Evolutionary conservation across 176 grass and related monocot species (phyloP), one percentile per base, ranked within the genome.

Genomic region (Elymus sibiricus): DNA sequence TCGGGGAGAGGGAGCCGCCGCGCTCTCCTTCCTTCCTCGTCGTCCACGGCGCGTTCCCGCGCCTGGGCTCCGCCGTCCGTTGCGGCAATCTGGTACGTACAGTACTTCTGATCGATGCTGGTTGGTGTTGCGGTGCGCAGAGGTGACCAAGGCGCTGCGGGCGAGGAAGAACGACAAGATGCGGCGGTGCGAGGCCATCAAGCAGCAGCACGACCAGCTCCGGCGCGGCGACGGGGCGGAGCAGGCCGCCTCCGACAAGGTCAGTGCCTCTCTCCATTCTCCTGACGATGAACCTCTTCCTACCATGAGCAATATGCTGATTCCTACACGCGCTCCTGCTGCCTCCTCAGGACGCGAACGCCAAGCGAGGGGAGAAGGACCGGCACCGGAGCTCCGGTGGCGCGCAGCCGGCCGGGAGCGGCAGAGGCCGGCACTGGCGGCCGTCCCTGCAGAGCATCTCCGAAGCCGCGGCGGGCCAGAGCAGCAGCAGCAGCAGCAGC

Each of bases 391-490:
- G 85, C 75, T 81, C 79, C 70, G 31, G 84, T 64, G 34, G 66
- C 32, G 42, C 46, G 64, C 71, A 42, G 49, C 61, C 65, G 16
- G 70, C 37, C 49, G 71, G 78, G 21, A 77, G 51, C 77, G 64
- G 72, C 38, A 82, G 79, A 63, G 81, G 83, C 56, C 88, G 94
- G 65, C 82, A 98, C 76, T 98, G 96, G 96, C 93, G 92, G 16
- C 96, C 96, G 39, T 95, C 92, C 5, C 87, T 98, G 84, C 74
- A 91, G 87, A 98, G 96, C 84, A 98, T 98, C 78, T 89, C 93
- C 16, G 96, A 98, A 80, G 72, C 82, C 9, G 83, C 83, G 24
- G 86, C 71, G 7, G 71, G 82, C 64, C 94, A 91, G 76, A 89
- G 69, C 76, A 64, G 87, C 84, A 16, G 51, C 46, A 1, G 4